Conservation (phyloP, 148 eudicot genomes). For the Chenopodium formosanum region DNA sequence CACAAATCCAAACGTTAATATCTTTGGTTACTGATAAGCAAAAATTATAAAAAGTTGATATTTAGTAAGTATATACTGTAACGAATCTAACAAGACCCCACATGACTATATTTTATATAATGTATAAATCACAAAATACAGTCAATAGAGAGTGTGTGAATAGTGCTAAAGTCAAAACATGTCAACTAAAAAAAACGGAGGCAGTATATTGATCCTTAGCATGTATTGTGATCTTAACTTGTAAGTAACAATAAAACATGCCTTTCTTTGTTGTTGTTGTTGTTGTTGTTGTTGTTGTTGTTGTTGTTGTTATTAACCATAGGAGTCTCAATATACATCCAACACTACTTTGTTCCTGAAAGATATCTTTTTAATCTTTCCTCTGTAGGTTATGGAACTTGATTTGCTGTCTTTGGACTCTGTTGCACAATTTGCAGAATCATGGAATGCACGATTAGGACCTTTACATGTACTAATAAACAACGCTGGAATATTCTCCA, state of each 20-base stretch:
- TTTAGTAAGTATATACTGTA: no score
- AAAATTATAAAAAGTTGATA: no score
- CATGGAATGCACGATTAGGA: constrained; percentile 84
- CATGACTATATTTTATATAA: no score
- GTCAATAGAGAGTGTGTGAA: no score
- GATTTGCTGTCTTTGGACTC: constrained; percentile 89
- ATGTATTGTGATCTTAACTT: background rate
- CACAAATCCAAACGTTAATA: no score
- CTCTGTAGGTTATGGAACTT: constrained; percentile 82
- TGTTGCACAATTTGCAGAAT: constrained; percentile 77
- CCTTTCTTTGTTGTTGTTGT: no score
- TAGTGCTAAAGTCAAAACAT: no score
- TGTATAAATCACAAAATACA: no score
- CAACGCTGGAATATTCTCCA: constrained; percentile 95
- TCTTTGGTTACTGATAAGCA: no score
- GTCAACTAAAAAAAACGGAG: no score
- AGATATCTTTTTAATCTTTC: background rate
- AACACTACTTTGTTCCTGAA: constrained; percentile 2
- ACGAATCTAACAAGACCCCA: no score
- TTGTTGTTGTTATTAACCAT: background rate
- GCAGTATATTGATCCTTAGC: background rate
- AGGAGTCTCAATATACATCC: background rate
- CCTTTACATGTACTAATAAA: constrained; percentile 88
- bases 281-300: no score
- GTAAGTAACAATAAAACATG: background rate